Percentiles rank a stretch among this genome's conserved stretches.
phyloP scores from a whole-genome alignment of 345 rosid genomes.

The Populus deltoides region DNA sequence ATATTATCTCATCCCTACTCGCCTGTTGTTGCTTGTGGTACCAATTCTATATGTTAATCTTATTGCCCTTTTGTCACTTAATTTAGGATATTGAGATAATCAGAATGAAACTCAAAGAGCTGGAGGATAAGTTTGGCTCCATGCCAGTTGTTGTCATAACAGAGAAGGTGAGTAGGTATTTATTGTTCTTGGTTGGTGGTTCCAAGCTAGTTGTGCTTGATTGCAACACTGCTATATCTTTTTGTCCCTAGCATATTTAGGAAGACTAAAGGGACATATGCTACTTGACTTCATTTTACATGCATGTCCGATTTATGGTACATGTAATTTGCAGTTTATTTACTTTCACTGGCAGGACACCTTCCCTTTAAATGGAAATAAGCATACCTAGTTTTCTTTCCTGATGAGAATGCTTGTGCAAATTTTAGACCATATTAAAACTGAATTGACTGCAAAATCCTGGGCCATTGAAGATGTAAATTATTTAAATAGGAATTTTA shows the following conservation, averaged over 20 bases:
- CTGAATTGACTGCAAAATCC: not conserved
- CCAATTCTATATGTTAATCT: not conserved
- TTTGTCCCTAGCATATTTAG: not conserved
- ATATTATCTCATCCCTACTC: not conserved
- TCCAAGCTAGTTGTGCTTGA: not conserved
- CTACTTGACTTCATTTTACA: not conserved
- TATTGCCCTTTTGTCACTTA: not conserved
- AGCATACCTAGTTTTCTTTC: not conserved
- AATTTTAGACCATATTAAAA: not conserved
- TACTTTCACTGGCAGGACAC: not conserved
- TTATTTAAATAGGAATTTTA: not conserved
- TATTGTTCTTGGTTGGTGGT: not conserved
- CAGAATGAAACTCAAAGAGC: constrained; percentile 38
- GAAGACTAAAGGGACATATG: not conserved
- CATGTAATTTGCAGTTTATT: not conserved
- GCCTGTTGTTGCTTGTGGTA: not conserved
- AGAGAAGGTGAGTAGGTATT: constrained; percentile 54
- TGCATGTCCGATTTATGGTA: not conserved
- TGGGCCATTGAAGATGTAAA: no score
- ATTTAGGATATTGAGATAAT: constrained; percentile 60
- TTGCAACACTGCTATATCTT: not conserved
- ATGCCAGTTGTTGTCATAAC: constrained; percentile 63
- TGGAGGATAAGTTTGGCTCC: constrained; percentile 42
- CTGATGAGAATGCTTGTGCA: not conserved
- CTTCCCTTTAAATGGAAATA: not conserved